Evolutionary conservation across 2,329 filamentous ascomycete genomes (phyloP), one percentile per base, ranked within the genome.

Genomic region (Diaporthe ampelina): DNA sequence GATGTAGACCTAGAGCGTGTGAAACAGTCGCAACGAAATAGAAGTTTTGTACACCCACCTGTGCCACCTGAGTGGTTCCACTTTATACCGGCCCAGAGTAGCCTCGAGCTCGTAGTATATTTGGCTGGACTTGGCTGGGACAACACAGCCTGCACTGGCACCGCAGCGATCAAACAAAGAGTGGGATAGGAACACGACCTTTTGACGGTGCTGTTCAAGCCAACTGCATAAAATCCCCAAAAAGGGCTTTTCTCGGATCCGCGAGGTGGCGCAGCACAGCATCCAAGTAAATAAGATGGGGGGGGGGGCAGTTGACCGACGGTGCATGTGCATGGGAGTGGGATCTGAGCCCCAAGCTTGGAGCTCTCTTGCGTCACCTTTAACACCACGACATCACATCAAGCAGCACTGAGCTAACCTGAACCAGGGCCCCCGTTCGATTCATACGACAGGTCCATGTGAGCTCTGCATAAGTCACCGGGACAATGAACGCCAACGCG

Each of bases 401-500:
- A 37, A 50, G 32, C 32, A 68, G 29, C 63, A 37, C 32, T 48
- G 29, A 37, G 10, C 15, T 26, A 32, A 32, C 6, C 29, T 32
- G 19, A 21, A 48, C 6, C 43, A 48, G 43, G 21, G 43, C 7
- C 8, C 45, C 21, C 19, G 11, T n/a, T 8, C 45, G 21, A 7
- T 6, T 65, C 59, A n/a, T 11, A 6, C 35, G 7, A 50, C 3
- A 11, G 61, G 61, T 52, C 6, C 21, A 8, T 29, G 37, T 68
- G 61, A 24, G 17, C 4, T 11, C 5, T 11, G 15, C 43, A 29
- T 26, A 40, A 26, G 7, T 35, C 21, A 26, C 13, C 15, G 5
- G 17, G 15, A 68, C 37, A 29, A 69, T 56, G 58, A 48, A 72
- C 24, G 79, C 78, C 40, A 81, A 82, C 59, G 48, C 74, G 24